These are phyloP conservation scores for Blastobotrys arbuscula DNA, from an alignment of 1,139 yeast genomes.

Conservation along the genomic window DNA sequence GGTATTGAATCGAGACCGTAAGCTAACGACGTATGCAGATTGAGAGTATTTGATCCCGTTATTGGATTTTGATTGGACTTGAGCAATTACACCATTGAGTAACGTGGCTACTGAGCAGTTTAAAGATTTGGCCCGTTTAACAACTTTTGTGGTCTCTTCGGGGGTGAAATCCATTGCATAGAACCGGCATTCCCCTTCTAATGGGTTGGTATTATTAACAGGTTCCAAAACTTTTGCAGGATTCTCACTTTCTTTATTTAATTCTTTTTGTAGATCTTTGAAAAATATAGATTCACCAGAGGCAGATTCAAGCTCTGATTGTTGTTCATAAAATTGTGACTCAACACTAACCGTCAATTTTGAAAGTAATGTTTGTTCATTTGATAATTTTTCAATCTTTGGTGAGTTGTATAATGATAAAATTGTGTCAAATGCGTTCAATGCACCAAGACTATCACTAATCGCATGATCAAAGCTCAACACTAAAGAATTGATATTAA, in stretches of 20 bases:
- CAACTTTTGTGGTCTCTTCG: neutral
- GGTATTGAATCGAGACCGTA: neutral
- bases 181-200: neutral
- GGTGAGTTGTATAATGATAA: neutral
- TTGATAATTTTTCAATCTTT: neutral
- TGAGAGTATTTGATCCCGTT: neutral
- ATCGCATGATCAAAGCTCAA: neutral
- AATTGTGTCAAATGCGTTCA: neutral
- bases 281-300: neutral
- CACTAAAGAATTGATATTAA: neutral
- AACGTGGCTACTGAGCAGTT: neutral
- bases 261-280: neutral
- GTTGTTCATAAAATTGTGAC: neutral
- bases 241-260: neutral
- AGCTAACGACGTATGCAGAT: neutral
- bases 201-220: neutral
- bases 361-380: neutral
- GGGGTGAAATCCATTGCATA: neutral
- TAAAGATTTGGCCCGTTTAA: neutral
- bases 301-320: neutral
- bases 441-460: neutral
- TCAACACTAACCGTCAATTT: neutral
- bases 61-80: neutral
- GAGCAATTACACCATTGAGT: neutral
- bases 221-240: neutral